A percentile compares a stretch with the other conserved stretches of the same genome.
Evolutionary conservation across 75 land plant genomes (phyloP).

Genomic region (Gnetum montanum): DNA sequence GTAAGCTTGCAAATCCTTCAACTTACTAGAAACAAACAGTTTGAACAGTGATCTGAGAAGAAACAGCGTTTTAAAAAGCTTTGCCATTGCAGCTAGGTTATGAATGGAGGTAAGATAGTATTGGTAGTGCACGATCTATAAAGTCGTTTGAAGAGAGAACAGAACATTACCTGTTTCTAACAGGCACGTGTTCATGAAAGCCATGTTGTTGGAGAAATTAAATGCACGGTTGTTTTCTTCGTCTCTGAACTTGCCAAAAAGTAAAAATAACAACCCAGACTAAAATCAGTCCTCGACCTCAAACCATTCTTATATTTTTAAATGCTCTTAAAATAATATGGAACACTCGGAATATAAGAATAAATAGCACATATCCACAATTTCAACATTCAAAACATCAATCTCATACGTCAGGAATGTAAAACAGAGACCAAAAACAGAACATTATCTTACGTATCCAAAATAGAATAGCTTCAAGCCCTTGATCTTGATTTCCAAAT

Average conservation of each 20-base stretch:
- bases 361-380: neutral
- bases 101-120: neutral
- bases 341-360: neutral
- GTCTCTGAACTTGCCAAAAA: constrained; percentile 18
- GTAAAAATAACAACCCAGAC: neutral
- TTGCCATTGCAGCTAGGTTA: neutral
- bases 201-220: constrained; percentile 28
- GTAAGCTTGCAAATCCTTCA: neutral
- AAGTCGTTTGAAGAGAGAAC: neutral
- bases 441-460: neutral
- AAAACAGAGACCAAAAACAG: neutral
- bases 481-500: neutral
- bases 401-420: neutral
- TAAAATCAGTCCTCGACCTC: neutral
- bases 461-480: neutral
- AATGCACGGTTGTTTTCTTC: constrained; percentile 42
- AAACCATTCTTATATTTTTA: neutral
- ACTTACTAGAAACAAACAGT: neutral
- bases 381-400: neutral
- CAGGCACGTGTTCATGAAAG: constrained; percentile 24
- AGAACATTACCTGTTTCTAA: constrained; percentile 16
- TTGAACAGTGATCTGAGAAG: neutral
- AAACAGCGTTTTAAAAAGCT: neutral
- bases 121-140: neutral
- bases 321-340: neutral